Percentiles rank a stretch among this genome's conserved stretches.
These are phyloP conservation scores for Cardamine chenopodiifolia DNA, from an alignment of 345 rosid genomes.

Conservation along the genomic window DNA sequence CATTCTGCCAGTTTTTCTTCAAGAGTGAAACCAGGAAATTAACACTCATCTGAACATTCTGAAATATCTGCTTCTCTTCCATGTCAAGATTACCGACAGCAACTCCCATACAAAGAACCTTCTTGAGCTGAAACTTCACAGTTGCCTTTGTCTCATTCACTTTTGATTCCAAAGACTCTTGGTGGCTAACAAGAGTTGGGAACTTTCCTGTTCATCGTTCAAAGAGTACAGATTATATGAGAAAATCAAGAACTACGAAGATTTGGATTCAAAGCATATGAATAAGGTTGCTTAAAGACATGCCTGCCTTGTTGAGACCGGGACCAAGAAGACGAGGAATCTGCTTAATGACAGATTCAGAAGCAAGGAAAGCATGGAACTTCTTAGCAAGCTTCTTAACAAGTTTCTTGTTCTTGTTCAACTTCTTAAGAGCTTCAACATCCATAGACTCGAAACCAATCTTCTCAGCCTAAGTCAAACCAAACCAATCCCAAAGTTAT, in stretches of 20 bases:
- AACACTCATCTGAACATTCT: constrained; percentile 78
- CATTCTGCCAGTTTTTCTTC: constrained; percentile 89
- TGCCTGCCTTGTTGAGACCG: constrained; percentile 93
- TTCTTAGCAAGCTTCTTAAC: constrained; percentile 84
- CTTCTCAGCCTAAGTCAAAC: constrained; percentile 62
- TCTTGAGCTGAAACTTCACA: constrained; percentile 79
- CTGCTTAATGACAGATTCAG: constrained; percentile 85
- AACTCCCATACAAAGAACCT: constrained; percentile 86
- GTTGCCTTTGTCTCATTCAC: constrained; percentile 81
- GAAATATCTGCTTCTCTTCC: constrained; percentile 87
- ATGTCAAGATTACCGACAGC: constrained; percentile 70
- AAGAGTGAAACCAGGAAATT: constrained; percentile 77
- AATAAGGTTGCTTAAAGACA: constrained; percentile 25
- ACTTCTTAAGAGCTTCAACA: constrained; percentile 71
- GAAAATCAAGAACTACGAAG: background rate
- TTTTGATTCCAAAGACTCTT: constrained; percentile 71
- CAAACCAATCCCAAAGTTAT: background rate
- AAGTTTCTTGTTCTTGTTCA: constrained; percentile 80
- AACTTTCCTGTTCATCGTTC: constrained; percentile 63
- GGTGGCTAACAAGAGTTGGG: constrained; percentile 77
- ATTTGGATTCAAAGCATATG: background rate
- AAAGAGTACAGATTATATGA: background rate
- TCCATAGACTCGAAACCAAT: constrained; percentile 73
- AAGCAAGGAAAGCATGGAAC: constrained; percentile 77
- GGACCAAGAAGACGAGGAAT: constrained; percentile 86